Base-by-base conservation (phyloP, 2,329 filamentous ascomycete species). In the Diplodia mutila region DNA sequence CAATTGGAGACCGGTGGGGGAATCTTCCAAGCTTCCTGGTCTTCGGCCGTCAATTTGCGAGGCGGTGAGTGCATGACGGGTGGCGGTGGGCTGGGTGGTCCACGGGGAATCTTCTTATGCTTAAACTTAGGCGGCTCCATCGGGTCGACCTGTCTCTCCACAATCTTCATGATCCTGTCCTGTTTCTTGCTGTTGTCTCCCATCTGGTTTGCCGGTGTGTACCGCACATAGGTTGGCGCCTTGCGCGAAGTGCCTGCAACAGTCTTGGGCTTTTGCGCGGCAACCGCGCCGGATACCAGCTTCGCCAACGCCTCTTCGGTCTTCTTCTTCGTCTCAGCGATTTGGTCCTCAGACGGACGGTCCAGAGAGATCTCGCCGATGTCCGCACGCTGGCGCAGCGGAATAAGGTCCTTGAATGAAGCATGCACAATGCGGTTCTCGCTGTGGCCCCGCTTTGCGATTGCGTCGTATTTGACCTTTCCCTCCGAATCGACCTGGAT, bases 41-140 rank as follows among this genome's bases (percentile, higher is more conserved):
- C 95, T 78, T 97, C 94, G 6, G 94, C 95, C 1, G 95, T 99
- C 69, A 99, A 85, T 76, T 98, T 99, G 70, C 95, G 86, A 0
- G 95, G 94, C 16, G 95, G 95, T 2, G 93, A 97, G 78, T 97
- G 94, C 88, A 99, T 92, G 59, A 99, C 89, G 1, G 95, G 95
- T 18, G 95, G 92, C 1, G 95, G 95, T 3, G 95, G 95, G 61
- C 91, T 95, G 0, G 94, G 94, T 11, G 95, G 94, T 42, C 94
- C 94, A 73, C 93, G 88, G 11, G 94, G 94, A 68, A 99, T 97
- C 82, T 97, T 97, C 85, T 98, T 98, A 82, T 97, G 93, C 81
- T 98, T 98, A 83, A 98, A 97, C 76, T 97, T 98, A 1, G 95
- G 94, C 1, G 95, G 95, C 76, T 97, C 94, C 90, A 97, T 91